These are phyloP conservation scores for Condylostoma magnum DNA, from an alignment of 169 alveolate genomes.

Conservation along the genomic window DNA sequence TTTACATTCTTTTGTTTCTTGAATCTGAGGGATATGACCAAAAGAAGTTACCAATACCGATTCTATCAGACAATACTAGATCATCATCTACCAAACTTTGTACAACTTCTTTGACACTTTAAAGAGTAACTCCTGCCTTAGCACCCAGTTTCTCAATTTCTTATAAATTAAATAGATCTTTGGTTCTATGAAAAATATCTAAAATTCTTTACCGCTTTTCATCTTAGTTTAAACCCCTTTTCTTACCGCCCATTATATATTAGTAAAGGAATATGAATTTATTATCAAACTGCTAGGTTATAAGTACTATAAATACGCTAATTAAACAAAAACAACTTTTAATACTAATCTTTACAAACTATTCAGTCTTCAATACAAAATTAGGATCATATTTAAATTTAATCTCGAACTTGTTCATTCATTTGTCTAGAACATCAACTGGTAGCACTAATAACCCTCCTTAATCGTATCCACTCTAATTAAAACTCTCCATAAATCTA, in stretches of 20 bases:
- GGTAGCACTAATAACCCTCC: slow-evolving; percentile 74
- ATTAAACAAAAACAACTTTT: too few relatives aligned
- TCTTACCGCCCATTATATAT: too few relatives aligned
- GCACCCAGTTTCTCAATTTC: slow-evolving; percentile 73
- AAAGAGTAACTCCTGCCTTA: slow-evolving; percentile 69
- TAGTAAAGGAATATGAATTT: too few relatives aligned
- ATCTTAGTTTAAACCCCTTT: slow-evolving; percentile 15
- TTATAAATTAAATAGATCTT: slow-evolving; percentile 69
- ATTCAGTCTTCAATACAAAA: slow-evolving; percentile 76
- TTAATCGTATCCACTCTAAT: slow-evolving; percentile 43
- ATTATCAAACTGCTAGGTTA: too few relatives aligned
- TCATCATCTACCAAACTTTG: slow-evolving; percentile 78
- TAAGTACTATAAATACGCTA: too few relatives aligned
- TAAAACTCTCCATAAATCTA: slow-evolving; percentile 77
- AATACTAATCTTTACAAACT: background rate
- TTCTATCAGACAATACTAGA: slow-evolving; percentile 80
- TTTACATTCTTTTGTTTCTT: slow-evolving; percentile 23
- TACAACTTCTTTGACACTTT: slow-evolving; percentile 78
- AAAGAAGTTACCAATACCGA: slow-evolving; percentile 81
- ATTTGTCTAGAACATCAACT: slow-evolving; percentile 73
- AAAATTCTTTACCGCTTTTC: slow-evolving; percentile 20
- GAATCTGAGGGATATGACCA: slow-evolving; percentile 82
- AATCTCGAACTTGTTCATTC: slow-evolving; percentile 79
- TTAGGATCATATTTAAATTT: slow-evolving; percentile 87
- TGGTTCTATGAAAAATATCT: slow-evolving; percentile 22